Evolutionary conservation across 352 stramenopile genomes (phyloP).

Genomic region (Saprolegnia parasitica): DNA sequence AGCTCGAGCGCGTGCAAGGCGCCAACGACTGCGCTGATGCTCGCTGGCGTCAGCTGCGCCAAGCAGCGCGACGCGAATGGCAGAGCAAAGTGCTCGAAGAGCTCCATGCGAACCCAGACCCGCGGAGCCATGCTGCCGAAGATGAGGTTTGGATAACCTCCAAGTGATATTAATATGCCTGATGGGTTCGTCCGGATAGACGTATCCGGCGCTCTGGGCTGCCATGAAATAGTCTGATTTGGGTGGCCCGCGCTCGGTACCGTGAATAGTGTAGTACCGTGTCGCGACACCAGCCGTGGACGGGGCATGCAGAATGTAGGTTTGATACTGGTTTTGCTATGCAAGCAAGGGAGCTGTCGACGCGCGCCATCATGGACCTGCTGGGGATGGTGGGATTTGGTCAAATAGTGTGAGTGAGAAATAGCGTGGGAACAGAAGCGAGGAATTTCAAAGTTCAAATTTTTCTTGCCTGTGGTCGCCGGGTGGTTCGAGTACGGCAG

Average conservation of each 20-base stretch:
- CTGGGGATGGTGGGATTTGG: neutral
- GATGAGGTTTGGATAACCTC: neutral
- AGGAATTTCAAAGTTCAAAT: conserved; percentile 29
- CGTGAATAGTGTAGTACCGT: no score
- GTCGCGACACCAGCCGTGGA: no score
- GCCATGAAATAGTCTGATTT: neutral
- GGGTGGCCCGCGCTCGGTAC: neutral
- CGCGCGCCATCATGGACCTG: neutral
- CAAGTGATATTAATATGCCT: neutral
- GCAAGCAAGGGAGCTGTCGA: no score
- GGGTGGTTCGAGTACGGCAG: conserved; percentile 13
- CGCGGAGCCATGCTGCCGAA: conserved; percentile 25
- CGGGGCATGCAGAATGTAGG: no score
- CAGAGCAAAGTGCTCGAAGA: conserved; percentile 79
- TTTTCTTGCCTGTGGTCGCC: conserved; percentile 12
- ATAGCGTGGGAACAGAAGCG: neutral
- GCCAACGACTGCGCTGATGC: conserved; percentile 57
- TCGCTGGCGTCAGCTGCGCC: conserved; percentile 51
- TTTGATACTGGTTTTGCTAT: no score
- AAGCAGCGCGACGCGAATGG: conserved; percentile 68
- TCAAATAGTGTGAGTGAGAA: neutral
- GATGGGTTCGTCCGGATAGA: conserved; percentile 2
- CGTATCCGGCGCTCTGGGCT: neutral
- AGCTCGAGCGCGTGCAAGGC: conserved; percentile 43
- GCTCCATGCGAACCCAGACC: conserved; percentile 79